Base-by-base conservation (phyloP, 140 eudicot genomes). In the Flaveria floridana region DNA sequence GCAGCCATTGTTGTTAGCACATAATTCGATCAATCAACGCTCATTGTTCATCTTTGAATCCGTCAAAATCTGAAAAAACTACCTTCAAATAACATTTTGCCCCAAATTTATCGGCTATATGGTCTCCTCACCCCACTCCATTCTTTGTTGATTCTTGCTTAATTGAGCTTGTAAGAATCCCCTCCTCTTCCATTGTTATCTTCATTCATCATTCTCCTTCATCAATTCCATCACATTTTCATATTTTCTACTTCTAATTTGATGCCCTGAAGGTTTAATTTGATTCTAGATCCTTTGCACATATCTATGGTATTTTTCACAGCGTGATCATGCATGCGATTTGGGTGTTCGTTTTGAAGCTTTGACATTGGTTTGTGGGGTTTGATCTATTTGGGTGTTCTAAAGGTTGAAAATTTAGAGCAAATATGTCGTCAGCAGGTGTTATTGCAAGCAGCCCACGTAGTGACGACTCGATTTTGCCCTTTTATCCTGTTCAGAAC, bases 371-470 rank as follows among this genome's bases (percentile, higher is more conserved):
- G 10, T 70, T 7, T 30, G 46, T 44, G 18, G 39, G 16, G 62
- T 53, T 59, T 79, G 75, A 66, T 79, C 44, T 72, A 61, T 34
- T 78, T 2, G 30, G 44, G 48, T 20, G 15, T 64, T 52, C 23
- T n/a, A 20, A 50, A 15, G 64, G 37, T 72, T 70, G 46, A 41
- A 58, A 50, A 6, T 69, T 68, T 12, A 44, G 68, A 18, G 44
- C 7, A 26, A 79, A 71, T 8, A 91, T 89, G 96, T 85, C 97
- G 59, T 86, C 91, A 0, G 92, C 97, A 8, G 97, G 96, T 52
- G 85, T 91, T 52, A 72, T 90, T 72, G 83, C 91, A 6, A 78
- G 87, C 48, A 78, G 82, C 28, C 93, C 86, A 11, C 65, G 80
- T 69, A 77, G 82, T 2, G 83, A 84, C 52, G 96, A 86, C 69